Evolutionary conservation across 768 basidiomycete species (phyloP), one percentile per base, ranked within the genome.

Genomic region (Exidia glandulosa): DNA sequence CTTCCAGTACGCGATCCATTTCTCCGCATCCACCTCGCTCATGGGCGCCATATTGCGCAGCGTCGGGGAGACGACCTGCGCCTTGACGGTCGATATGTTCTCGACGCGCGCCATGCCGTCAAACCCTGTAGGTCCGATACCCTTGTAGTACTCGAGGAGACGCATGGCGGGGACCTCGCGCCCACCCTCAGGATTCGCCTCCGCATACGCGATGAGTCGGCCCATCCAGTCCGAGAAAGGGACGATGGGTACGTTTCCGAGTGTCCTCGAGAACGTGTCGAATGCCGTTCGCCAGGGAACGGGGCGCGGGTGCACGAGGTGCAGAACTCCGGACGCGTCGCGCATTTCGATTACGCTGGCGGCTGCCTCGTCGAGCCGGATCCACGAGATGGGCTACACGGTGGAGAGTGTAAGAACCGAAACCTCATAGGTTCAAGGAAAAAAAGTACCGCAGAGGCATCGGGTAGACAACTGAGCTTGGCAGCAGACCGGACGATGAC

Each of bases 401-500:
- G 9, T 19, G 16, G 12, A 19, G 41, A 45, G 12, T 23, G 41
- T 6, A 19, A 23, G 5, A 19, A 2, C 41, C 19, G 9, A 45
- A 23, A 45, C 19, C 5, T 19, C 16, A 12, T 30, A 31, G 16
- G 56, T 29, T 56, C 16, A 4, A 59, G 31, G 55, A 41, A 55
- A 12, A 13, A 29, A 68, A 72, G 63, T 58, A 74, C 75, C 23
- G 66, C 66, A 10, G 68, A 33, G 1, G 62, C 63, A 10, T 66
- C 61, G 0, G 77, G 78, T 6, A 79, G 66, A 57, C 68, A 72
- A 4, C 65, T 60, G 5, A 76, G 57, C 5, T 64, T 52, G 19
- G 70, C n/a, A 52, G 71, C 71, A 0, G 72, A 72, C 34, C 69
- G 68, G 6, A 76, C 69, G 2, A 80, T 65, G 36, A 73, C 70